Base-by-base conservation (phyloP, 768 basidiomycete genomes). In the Trametes maxima region DNA sequence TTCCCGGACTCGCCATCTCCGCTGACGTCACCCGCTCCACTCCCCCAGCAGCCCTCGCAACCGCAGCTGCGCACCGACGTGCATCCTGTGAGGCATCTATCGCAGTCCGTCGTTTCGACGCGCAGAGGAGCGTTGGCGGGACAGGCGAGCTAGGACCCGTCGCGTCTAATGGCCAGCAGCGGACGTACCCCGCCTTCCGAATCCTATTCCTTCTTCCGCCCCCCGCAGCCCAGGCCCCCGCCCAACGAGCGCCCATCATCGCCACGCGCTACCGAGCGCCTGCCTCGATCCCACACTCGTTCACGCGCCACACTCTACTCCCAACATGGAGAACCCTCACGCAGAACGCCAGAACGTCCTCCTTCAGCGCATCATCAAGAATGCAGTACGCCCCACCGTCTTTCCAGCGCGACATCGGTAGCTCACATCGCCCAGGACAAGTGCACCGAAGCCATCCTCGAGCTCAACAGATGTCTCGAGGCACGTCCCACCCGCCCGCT, bases 251-350 rank as follows among this genome's bases (percentile, higher is more conserved):
- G 25, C 21, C 46, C 46, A 24, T 13, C 46, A 24, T 24, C 5
- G 46, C 10, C 40, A 11, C 24, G 28, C 8, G 28, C 28, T 33
- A 33, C 28, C 28, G 28, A 33, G 28, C 28, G 28, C 8, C 28
- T 33, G 28, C 28, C 28, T 33, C 28, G 28, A 39, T 47, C 8
- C 24, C 52, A 28, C 46, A 22, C 46, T 19, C 46, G 2, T 47
- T 24, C 22, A 40, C 19, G 16, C 8, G 16, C 8, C 47, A 3
- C 13, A 11, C 54, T 37, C 24, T 24, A 10, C 25, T 14, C 28
- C n/a, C 24, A 53, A 54, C 56, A 96, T 97, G 95, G 94, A 97
- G 76, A 96, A 96, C 73, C 95, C 95, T 21, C 94, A 98, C 67
- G 92, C 92, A 52, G 94, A 95, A 74, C 82, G 91, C 44, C 95